Percentiles rank a stretch among this genome's conserved stretches.
Evolutionary conservation across 805 yeast genomes (phyloP).

Genomic region (Metschnikowia picachoensis): DNA sequence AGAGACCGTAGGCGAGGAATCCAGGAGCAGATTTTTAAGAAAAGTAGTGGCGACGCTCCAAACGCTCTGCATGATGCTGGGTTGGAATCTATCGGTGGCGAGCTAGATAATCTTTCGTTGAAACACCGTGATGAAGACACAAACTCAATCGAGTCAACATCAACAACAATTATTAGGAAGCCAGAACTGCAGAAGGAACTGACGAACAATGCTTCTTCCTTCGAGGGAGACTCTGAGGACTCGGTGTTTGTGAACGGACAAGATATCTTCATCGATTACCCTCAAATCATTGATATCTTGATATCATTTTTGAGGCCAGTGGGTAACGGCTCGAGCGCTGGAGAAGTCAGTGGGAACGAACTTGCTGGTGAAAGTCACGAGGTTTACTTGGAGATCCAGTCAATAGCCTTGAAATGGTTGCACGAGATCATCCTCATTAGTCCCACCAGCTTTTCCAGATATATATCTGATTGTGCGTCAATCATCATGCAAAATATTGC

Average conservation of each 20-base stretch:
- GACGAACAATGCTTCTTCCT: neutral
- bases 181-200: neutral
- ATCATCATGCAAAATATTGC: constrained; percentile 50
- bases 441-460: constrained; percentile 70
- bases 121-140: constrained; percentile 1
- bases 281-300: constrained; percentile 74
- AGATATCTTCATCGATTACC: constrained; percentile 75
- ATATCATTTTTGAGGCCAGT: constrained; percentile 64
- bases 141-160: constrained; percentile 24
- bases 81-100: neutral
- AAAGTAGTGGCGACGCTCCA: neutral
- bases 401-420: constrained; percentile 80
- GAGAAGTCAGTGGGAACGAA: constrained; percentile 21
- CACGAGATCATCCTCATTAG: constrained; percentile 67
- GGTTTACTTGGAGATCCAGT: constrained; percentile 56
- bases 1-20: constrained; percentile 13
- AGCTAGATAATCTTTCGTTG: neutral
- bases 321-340: neutral
- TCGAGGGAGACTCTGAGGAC: constrained; percentile 19
- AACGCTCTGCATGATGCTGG: neutral
- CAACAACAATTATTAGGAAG: constrained; percentile 24
- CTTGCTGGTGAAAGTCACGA: constrained; percentile 37
- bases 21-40: neutral
- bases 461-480: constrained; percentile 70
- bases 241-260: constrained; percentile 46